Percentiles rank a stretch among this genome's conserved stretches.
Conservation (phyloP, 805 yeast species). For the Naumovozyma baii region DNA sequence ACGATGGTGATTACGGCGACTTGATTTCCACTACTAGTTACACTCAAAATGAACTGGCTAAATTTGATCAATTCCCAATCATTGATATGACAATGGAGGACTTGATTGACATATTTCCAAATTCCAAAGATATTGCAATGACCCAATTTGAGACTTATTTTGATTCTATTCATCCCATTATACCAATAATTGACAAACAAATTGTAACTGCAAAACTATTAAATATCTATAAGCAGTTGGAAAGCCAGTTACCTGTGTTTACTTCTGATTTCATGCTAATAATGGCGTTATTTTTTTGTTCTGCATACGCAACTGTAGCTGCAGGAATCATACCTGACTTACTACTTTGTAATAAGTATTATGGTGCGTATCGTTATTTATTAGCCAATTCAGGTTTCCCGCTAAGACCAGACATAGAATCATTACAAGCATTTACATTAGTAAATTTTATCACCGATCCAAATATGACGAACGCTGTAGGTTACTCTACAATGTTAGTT, state of each 20-base stretch:
- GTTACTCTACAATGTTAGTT: conserved; percentile 20
- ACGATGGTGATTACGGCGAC: not conserved
- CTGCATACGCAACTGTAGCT: conserved; percentile 20
- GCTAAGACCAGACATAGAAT: conserved; percentile 13
- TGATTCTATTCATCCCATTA: conserved; percentile 19
- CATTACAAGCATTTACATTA: conserved; percentile 16
- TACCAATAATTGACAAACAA: conserved; percentile 16
- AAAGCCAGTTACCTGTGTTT: conserved; percentile 3
- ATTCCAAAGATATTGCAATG: conserved; percentile 8
- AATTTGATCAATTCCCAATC: conserved; percentile 10
- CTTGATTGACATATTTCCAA: conserved; percentile 13
- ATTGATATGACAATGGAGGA: conserved; percentile 9
- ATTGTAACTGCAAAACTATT: conserved; percentile 4
- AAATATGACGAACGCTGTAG: conserved; percentile 21
- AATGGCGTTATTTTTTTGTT: conserved; percentile 19
- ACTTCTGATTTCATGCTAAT: conserved; percentile 10
- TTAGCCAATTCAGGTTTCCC: conserved; percentile 17
- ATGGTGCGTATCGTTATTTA: conserved; percentile 13
- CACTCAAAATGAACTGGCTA: conserved; percentile 15
- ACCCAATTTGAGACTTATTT: conserved; percentile 16
- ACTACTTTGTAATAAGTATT: conserved; percentile 18
- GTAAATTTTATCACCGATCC: conserved; percentile 25
- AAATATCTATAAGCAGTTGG: conserved; percentile 4
- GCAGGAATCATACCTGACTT: conserved; percentile 17
- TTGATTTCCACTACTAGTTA: conserved; percentile 5